Evolutionary conservation across 768 basidiomycete genomes (phyloP), one percentile per base, ranked within the genome.

Genomic region (Podaxis sp.): DNA sequence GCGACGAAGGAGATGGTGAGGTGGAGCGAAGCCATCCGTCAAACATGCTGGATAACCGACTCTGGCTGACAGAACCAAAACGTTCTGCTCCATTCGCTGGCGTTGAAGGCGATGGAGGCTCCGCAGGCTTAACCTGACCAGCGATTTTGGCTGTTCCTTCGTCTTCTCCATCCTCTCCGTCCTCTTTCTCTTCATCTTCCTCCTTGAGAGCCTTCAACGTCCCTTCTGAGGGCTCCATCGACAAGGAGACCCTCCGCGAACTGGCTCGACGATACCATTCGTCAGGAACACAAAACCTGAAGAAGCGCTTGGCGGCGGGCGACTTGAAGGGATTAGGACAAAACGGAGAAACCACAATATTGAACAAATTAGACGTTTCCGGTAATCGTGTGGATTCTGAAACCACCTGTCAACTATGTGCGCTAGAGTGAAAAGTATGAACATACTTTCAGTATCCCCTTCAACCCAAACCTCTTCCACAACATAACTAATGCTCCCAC

Each of bases 261-360:
- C 83, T 89, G 19, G 86, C 84, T 17, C 89, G 83, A 61, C 86
- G 85, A 73, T 86, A 93, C 92, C 88, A 93, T 69, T 89, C 87
- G 58, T 89, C 89, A 1, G 89, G 89, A 7, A 94, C 84, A 64
- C 87, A 89, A 60, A 93, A 82, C 28, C 82, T 80, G 69, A 89
- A 84, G 7, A 66, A 70, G 8, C 84, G 84, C 19, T 68, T 75
- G 1, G 81, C 80, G 30, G 71, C 66, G 3, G 59, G 17, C n/a
- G 74, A 68, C n/a, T 76, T 74, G 65, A 80, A 79, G 0, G 79
- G 77, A 66, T 82, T 82, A 9, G 78, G 66, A 55, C 70, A 68
- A 42, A 75, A 76, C 0, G 83, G 77, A 13, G 75, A 75, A 53
- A 70, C 72, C 17, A 84, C 59, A 40, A 86, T 70, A n/a, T 77